Evolutionary conservation across 768 basidiomycete species (phyloP), one percentile per base, ranked within the genome.

Genomic region (Auricularia sp.): DNA sequence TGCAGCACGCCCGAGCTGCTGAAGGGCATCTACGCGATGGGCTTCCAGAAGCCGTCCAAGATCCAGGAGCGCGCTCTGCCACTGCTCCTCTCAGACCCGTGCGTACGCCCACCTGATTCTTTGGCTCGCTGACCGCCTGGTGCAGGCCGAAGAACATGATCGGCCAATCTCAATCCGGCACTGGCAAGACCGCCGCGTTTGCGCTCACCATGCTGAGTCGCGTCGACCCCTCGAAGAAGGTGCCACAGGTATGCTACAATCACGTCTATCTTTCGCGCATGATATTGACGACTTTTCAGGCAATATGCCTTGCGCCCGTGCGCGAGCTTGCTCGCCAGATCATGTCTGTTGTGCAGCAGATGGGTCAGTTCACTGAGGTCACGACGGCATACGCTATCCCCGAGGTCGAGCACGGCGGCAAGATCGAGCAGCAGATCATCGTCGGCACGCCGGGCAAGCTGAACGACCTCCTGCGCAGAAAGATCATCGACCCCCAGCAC

Each of bases 121-220:
- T 29, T 29, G 29, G 29, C 29, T 29, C 29, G 29, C 29, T 29
- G 29, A 29, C 29, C 29, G 29, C 29, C 29, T 29, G 42, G 67
- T n/a, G 72, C 56, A 59, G 96, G n/a, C 90, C 96, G 11, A 88
- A 87, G 62, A 98, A 98, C 76, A 95, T 98, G 89, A 98, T 98
- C 72, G 97, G 94, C 18, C 97, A 99, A 77, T 98, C 95, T 62
- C 97, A 99, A 72, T 98, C 97, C 39, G 97, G 97, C 44, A 99
- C 97, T 8, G 97, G 97, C 61, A 99, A 99, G 79, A 98, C 97
- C 2, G 97, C 97, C 3, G 97, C 97, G 10, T 99, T 99, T 74
- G 92, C 94, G 12, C 80, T 99, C 61, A 95, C 96, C 11, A 98
- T 99, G 95, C 83, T 98, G 16, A 94, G 90, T 72, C 87, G 96